Evolutionary conservation across 2,329 filamentous ascomycete species (phyloP), one percentile per base, ranked within the genome.

Genomic region (Monilinia laxa): DNA sequence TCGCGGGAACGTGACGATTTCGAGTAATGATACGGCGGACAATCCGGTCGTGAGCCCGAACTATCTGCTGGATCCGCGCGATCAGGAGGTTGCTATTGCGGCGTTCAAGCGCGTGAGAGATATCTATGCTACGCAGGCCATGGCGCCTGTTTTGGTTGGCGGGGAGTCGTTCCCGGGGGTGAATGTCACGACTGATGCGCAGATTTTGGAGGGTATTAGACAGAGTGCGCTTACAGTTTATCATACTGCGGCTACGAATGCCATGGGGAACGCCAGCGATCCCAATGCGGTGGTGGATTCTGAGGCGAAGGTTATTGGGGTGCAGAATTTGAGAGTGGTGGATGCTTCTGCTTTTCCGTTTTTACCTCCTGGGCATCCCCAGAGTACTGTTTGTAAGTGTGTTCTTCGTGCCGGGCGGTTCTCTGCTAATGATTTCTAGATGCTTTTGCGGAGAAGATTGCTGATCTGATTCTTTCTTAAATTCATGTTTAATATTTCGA

Each of bases 211-310:
- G 14, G 63, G 67, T 63, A 42, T 66, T 73, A 6, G 71, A 72
- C 20, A 60, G 49, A 11, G 49, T 60, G 45, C 23, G 10, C 49
- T 25, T 3, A 35, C 31, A 20, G 42, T 60, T 18, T 60, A 35
- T 31, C 57, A 60, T 35, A 28, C 57, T 12, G 31, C 42, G 18
- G 47, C 47, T 18, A 63, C 60, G 3, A 42, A 42, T 16, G 40
- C 40, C 40, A 88, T 88, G 85, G 85, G 85, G 0, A 79, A 75
- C 65, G 18, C 65, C 0, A 78, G 72, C 2, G 80, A 82, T 20
- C 12, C 42, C 10, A 78, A 80, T 31, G 70, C 71, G 2, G 71
- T 73, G 38, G 69, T 72, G 28, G 71, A 73, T 64, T 60, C 68
- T 1, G 57, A 69, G 38, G 65, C 66, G 5, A 69, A 56, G 28